Percentiles rank a stretch among this genome's conserved stretches.
Evolutionary conservation across 2,329 filamentous ascomycete genomes (phyloP).

Genomic region (Aspergillus floridensis): DNA sequence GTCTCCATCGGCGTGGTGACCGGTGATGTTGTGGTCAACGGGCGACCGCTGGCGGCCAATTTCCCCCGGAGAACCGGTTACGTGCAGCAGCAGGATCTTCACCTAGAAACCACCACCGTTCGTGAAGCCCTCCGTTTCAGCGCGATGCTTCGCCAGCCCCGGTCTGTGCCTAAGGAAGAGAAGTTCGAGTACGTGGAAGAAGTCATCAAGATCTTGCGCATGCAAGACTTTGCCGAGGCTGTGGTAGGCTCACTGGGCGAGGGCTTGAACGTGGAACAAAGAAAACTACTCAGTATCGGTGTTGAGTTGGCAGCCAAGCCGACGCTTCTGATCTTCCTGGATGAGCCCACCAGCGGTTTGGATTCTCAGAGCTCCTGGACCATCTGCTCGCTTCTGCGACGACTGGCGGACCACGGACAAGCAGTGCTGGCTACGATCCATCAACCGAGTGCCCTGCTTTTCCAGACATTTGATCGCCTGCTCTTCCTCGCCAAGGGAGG

Average conservation of each 20-base stretch:
- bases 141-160: conserved; percentile 78
- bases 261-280: conserved; percentile 62
- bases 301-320: conserved; percentile 92
- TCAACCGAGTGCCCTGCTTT: conserved; percentile 86
- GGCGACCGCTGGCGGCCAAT: conserved; percentile 59
- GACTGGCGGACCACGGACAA: conserved; percentile 80
- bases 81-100: conserved; percentile 87
- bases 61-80: conserved; percentile 38
- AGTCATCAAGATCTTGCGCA: conserved; percentile 81
- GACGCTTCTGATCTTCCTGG: conserved; percentile 79
- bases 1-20: conserved; percentile 83
- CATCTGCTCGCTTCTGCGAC: conserved; percentile 78
- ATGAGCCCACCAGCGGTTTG: conserved; percentile 84
- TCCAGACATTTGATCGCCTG: conserved; percentile 72
- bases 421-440: conserved; percentile 92
- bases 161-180: conserved; percentile 64
- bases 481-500: conserved; percentile 63
- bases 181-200: conserved; percentile 84
- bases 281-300: conserved; percentile 79
- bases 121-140: conserved; percentile 84
- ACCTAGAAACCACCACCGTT: conserved; percentile 78
- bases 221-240: conserved; percentile 84
- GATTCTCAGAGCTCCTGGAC: conserved; percentile 91
- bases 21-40: conserved; percentile 80
- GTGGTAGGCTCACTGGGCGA: conserved; percentile 84